Evolutionary conservation across 805 yeast species (phyloP).

Genomic region (Candida vaughaniae): DNA sequence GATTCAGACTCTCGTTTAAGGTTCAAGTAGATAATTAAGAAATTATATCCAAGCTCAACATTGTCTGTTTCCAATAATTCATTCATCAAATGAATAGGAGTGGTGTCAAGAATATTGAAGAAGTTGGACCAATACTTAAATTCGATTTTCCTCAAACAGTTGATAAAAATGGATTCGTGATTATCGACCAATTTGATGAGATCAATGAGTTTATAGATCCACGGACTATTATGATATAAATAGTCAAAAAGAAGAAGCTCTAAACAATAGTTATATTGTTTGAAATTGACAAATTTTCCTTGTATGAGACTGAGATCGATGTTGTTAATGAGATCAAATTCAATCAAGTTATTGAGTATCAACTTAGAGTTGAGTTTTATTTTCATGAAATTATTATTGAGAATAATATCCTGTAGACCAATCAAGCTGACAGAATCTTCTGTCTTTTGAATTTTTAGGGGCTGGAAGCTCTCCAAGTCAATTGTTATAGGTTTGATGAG

Average conservation of each 20-base stretch:
- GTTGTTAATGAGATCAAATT: slow-evolving; percentile 40
- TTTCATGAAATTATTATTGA: slow-evolving; percentile 30
- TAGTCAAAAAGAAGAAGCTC: slow-evolving; percentile 48
- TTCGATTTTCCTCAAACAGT: slow-evolving; percentile 60
- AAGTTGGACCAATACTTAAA: slow-evolving; percentile 53
- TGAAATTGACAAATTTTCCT: slow-evolving; percentile 37
- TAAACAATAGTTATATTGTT: slow-evolving; percentile 47
- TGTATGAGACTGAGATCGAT: slow-evolving; percentile 26
- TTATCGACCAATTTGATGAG: slow-evolving; percentile 10
- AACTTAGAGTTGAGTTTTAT: slow-evolving; percentile 38
- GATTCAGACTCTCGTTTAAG: slow-evolving; percentile 40
- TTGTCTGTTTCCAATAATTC: slow-evolving; percentile 30
- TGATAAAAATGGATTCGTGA: slow-evolving; percentile 39
- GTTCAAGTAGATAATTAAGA: slow-evolving; percentile 50
- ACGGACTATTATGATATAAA: slow-evolving; percentile 28
- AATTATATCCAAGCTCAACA: slow-evolving; percentile 51
- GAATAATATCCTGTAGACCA: slow-evolving; percentile 39
- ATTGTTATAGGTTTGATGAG: slow-evolving; percentile 27
- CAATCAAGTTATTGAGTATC: slow-evolving; percentile 46
- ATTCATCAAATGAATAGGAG: slow-evolving; percentile 47
- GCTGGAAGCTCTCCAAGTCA: slow-evolving; percentile 25
- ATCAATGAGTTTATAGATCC: slow-evolving; percentile 17
- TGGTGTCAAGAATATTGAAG: slow-evolving; percentile 38
- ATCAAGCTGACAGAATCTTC: slow-evolving; percentile 37
- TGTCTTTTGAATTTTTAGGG: slow-evolving; percentile 18